Base-by-base conservation (phyloP, 768 basidiomycete species). In the Suillus variegatus region DNA sequence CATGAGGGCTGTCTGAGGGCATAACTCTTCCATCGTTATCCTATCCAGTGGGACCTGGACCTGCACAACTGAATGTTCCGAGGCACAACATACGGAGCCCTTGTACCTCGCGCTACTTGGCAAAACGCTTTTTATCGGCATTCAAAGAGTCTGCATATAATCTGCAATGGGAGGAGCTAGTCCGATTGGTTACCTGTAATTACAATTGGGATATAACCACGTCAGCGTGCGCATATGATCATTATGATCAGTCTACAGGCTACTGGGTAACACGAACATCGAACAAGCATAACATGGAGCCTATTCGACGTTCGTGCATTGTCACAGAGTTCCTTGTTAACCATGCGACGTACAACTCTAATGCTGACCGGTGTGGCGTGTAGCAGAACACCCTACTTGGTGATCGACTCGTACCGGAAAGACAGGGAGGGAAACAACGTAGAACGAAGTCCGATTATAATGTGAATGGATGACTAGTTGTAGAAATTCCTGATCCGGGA, bases 401-500 rank as follows among this genome's bases (percentile, higher is more conserved):
- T 32, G 32, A 32, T 32, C 32, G 32, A 32, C 32, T 32, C 32
- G 32, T 32, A 32, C 32, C 32, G 1, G 32, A 6, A 32, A 32
- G 32, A 32, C 32, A 4, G 4, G 32, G 32, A 32, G 32, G 32
- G 32, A 32, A 32, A 6, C 6, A 32, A 32, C 6, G 32, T 52
- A 52, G 8, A 52, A 52, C 16, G 3, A 52, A 28, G 25, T 9
- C 8, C 8, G 16, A 16, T 28, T 18, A 16, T 54, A 18, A 32
- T 10, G 9, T 20, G 28, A 54, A 54, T 32, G 18, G 16, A 28
- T 4, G 13, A n/a, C 20, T 62, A 77, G 65, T 72, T 75, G 75
- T 88, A 93, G 62, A 92, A 86, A 41, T 80, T 82, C 69, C 86
- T 83, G 64, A 93, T 85, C 69, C 90, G 86, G 8, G 78, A 75